phyloP scores from a whole-genome alignment of 129 eudicot species.

The Chrysanthemum seticuspe region DNA sequence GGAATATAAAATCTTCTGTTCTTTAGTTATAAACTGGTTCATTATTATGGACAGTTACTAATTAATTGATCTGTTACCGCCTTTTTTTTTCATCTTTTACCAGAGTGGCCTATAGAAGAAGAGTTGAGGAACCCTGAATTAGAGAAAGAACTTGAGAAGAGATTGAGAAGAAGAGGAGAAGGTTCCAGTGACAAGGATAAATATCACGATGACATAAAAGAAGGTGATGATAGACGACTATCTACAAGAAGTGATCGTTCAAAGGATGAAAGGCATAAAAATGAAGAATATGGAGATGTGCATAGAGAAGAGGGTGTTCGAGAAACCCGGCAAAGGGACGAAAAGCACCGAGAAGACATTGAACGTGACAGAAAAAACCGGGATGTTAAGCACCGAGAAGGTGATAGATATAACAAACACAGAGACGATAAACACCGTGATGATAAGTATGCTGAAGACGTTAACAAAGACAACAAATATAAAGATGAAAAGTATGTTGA shows the following conservation, averaged over 20 bases:
- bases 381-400: slow-evolving; percentile 58
- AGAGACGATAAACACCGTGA: slow-evolving; percentile 55
- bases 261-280: slow-evolving; percentile 49
- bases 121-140: slow-evolving; percentile 65
- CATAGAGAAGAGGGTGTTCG: slow-evolving; percentile 17
- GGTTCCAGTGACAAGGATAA: slow-evolving; percentile 50
- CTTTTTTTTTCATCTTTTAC: slow-evolving; percentile 16
- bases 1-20: slow-evolving; percentile 4
- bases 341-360: slow-evolving; percentile 47
- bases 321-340: slow-evolving; percentile 37
- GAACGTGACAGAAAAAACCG: slow-evolving; percentile 46
- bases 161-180: slow-evolving; percentile 69
- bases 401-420: slow-evolving; percentile 48
- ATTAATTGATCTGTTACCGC: slow-evolving; percentile 9
- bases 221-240: slow-evolving; percentile 38
- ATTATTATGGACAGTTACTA: not conserved
- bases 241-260: slow-evolving; percentile 52
- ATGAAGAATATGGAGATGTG: slow-evolving; percentile 35
- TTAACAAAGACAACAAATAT: slow-evolving; percentile 40
- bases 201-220: slow-evolving; percentile 46
- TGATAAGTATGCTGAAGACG: slow-evolving; percentile 44
- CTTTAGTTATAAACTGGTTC: not conserved
- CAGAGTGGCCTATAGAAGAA: slow-evolving; percentile 60
- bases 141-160: slow-evolving; percentile 75
- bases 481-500: slow-evolving; percentile 47